These are phyloP conservation scores for Penicillium robsamsonii DNA, from an alignment of 495 filamentous ascomycete species.

Conservation along the genomic window DNA sequence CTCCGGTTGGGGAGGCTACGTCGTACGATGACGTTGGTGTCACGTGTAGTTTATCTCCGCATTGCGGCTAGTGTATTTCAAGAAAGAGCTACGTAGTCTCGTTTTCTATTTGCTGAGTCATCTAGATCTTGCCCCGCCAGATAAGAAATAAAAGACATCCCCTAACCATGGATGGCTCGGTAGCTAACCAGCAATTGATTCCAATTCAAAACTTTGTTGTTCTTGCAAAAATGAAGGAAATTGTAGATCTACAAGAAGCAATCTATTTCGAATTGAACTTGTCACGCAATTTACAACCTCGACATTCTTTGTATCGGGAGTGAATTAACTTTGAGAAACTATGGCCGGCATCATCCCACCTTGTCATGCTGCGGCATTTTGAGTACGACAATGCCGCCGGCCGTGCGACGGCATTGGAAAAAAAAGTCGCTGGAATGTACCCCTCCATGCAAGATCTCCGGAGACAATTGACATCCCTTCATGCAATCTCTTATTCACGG, in stretches of 20 bases:
- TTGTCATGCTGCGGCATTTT: conserved; percentile 4
- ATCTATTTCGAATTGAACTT: neutral
- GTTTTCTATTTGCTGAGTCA: conserved; percentile 3
- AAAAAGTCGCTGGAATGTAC: conserved; percentile 4
- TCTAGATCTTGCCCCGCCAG: conserved; percentile 8
- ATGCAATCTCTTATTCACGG: neutral
- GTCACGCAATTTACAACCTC: neutral
- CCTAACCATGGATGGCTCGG: conserved; percentile 6
- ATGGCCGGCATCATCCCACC: conserved; percentile 4
- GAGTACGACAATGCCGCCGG: conserved; percentile 4
- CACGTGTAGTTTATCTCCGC: conserved; percentile 19
- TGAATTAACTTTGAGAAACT: neutral
- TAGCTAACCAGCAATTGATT: neutral
- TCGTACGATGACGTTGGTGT: conserved; percentile 22
- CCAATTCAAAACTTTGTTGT: neutral
- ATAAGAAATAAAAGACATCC: conserved; percentile 6
- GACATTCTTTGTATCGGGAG: conserved; percentile 1
- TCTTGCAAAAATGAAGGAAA: neutral
- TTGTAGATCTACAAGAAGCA: neutral
- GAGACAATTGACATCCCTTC: conserved; percentile 9
- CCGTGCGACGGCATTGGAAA: conserved; percentile 3
- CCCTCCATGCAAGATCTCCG: conserved; percentile 3
- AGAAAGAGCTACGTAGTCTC: neutral
- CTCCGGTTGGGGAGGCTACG: conserved; percentile 22
- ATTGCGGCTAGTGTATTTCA: conserved; percentile 7